Conservation (phyloP, 1,139 yeast species). For the Taphrina flavorubra region DNA sequence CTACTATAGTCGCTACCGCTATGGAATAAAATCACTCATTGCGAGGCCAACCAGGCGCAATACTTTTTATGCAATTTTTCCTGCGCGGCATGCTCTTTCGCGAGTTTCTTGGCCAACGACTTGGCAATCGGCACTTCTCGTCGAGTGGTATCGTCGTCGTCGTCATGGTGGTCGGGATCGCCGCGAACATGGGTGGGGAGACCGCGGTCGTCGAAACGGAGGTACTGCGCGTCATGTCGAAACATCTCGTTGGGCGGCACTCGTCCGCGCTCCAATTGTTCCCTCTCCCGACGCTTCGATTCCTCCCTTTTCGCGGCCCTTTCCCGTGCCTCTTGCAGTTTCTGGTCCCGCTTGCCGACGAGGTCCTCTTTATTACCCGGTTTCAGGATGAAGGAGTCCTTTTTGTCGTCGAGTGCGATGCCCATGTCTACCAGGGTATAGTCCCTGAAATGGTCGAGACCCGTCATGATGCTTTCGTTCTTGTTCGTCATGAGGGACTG, state of each 20-base stretch:
- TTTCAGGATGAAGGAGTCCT: conserved; percentile 70
- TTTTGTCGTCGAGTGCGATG: conserved; percentile 83
- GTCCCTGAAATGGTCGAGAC: conserved; percentile 66
- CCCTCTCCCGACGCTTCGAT: conserved; percentile 64
- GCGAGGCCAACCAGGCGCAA: conserved; percentile 43
- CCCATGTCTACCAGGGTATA: conserved; percentile 73
- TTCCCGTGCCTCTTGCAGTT: conserved; percentile 55
- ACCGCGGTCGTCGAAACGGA: conserved; percentile 85
- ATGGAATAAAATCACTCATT: neutral
- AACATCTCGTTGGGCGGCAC: conserved; percentile 75
- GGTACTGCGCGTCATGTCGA: conserved; percentile 58
- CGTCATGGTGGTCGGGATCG: conserved; percentile 69
- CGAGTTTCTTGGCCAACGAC: conserved; percentile 79
- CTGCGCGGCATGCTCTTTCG: conserved; percentile 78
- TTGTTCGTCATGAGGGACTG: neutral
- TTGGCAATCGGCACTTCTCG: conserved; percentile 57
- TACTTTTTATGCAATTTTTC: conserved; percentile 79
- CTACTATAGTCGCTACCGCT: too few species aligned
- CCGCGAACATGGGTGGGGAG: conserved; percentile 70
- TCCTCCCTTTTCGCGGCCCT: conserved; percentile 54
- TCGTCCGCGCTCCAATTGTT: conserved; percentile 71
- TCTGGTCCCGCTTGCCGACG: conserved; percentile 62
- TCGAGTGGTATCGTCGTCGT: conserved; percentile 75
- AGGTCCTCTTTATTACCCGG: conserved; percentile 78
- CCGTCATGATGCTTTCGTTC: conserved; percentile 58